Conservation (phyloP, 257 asterid species). For the Jacaranda copaia region DNA sequence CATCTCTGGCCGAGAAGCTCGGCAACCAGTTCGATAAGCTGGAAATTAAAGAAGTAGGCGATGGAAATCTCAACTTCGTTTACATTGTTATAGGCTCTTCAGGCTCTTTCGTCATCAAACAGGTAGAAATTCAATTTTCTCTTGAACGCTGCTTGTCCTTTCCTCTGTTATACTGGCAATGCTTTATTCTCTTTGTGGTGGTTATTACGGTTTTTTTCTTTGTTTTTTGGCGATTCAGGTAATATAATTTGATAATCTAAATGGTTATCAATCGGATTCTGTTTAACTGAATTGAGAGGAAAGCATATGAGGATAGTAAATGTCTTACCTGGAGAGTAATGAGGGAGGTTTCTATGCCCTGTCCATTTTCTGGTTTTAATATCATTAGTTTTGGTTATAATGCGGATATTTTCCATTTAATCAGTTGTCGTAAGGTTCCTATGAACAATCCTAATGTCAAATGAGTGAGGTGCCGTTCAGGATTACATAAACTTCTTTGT, state of each 20-base stretch:
- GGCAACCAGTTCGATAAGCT: constrained; percentile 68
- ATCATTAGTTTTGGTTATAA: not conserved
- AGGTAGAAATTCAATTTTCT: constrained; percentile 50
- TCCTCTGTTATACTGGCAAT: not conserved
- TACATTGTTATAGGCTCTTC: constrained; percentile 64
- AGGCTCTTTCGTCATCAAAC: constrained; percentile 88
- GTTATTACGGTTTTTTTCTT: not conserved
- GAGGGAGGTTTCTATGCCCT: no score
- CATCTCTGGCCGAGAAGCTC: constrained; percentile 68
- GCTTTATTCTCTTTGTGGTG: not conserved
- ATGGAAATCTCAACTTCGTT: constrained; percentile 96
- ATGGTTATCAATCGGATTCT: not conserved
- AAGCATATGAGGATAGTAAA: not conserved
- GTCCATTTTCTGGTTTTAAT: not conserved
- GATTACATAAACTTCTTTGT: not conserved
- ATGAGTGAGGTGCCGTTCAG: constrained; percentile 5
- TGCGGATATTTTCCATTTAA: not conserved
- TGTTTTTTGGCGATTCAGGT: not conserved
- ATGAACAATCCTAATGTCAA: not conserved
- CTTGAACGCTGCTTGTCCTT: not conserved
- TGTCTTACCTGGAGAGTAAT: not conserved
- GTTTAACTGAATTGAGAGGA: not conserved
- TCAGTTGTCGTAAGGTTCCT: no score
- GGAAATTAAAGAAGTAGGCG: constrained; percentile 88
- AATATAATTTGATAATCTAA: not conserved